These are phyloP conservation scores for Discostella stelligera DNA, from an alignment of 352 stramenopile species.

Conservation along the genomic window DNA sequence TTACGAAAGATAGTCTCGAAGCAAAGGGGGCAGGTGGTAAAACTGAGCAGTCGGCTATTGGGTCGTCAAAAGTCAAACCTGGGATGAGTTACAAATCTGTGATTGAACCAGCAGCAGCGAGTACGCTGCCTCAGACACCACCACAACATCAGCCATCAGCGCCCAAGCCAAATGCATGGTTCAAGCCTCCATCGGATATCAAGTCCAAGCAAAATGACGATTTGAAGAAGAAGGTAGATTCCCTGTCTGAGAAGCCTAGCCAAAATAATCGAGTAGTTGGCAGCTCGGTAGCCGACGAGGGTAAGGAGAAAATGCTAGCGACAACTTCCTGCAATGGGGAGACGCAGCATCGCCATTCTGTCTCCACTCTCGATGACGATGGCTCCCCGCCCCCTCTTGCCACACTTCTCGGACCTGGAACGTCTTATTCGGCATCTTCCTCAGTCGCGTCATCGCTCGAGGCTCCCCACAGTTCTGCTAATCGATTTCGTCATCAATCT, in stretches of 20 bases:
- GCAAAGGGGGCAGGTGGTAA: slow-evolving; percentile 8
- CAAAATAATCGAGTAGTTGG: slow-evolving; percentile 5
- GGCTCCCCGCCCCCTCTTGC: slow-evolving; percentile 49
- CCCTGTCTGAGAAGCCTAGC: background rate
- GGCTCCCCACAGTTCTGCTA: slow-evolving; percentile 56
- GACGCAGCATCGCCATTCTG: slow-evolving; percentile 11
- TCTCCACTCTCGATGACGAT: slow-evolving; percentile 15
- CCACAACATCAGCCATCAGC: slow-evolving; percentile 14
- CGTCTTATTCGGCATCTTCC: slow-evolving; percentile 66
- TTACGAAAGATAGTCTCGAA: background rate
- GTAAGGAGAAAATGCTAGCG: background rate
- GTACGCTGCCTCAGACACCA: background rate
- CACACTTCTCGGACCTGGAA: slow-evolving; percentile 68
- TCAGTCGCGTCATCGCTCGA: slow-evolving; percentile 80
- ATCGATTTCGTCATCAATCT: slow-evolving; percentile 47
- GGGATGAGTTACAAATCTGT: slow-evolving; percentile 50
- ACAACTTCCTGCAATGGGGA: slow-evolving; percentile 3
- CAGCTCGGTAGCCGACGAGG: background rate
- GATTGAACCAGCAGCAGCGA: slow-evolving; percentile 33
- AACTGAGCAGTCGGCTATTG: slow-evolving; percentile 9
- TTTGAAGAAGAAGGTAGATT: background rate
- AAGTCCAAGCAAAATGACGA: slow-evolving; percentile 19
- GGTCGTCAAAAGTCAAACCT: slow-evolving; percentile 40
- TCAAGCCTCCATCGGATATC: slow-evolving; percentile 8
- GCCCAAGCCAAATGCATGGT: slow-evolving; percentile 31